Evolutionary conservation across 108 stramenopile species (phyloP), one percentile per base, ranked within the genome.

Genomic region (Nannochloropsis salina): DNA sequence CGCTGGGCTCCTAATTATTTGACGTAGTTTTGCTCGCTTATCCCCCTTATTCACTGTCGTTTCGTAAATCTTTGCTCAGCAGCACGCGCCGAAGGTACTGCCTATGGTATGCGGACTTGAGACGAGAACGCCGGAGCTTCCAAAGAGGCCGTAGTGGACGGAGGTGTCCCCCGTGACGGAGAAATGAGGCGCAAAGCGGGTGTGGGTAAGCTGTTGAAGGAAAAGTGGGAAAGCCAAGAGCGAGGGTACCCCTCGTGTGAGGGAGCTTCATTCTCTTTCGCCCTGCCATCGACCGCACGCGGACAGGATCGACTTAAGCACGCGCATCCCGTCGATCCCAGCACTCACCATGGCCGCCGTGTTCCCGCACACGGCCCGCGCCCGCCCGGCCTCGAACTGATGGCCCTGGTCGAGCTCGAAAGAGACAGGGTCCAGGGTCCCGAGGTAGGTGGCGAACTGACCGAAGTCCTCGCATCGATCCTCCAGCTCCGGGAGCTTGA

Each of bases 401-500:
- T 97, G 96, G 90, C 95, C 94, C 85, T 95, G 94, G 93, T 97
- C 98, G 80, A 98, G 92, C 81, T 91, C 86, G 93, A 95, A 98
- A 41, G 91, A 93, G 22, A 74, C 61, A 15, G 61, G 61, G 20
- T 4, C n/a, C 85, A 98, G 93, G 9, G 96, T 97, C 2, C 98
- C 98, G 92, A 96, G 96, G 93, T 98, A 98, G 44, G 95, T 91
- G 42, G 97, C 97, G 42, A 95, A 96, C 87, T 97, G 95, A 42
- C 97, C 97, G 92, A 95, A 97, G 89, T 97, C 96, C 89, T 98
- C 98, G 87, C 96, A 97, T 89, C 94, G 93, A 12, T 80, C 21
- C 86, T 92, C 92, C 2, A 92, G 84, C 84, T 80, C 90, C 12
- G 88, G 81, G 21, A 95, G 95, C 86, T 95, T 97, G 90, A 96